phyloP scores from a whole-genome alignment of 2,329 filamentous ascomycete species.

The Fusarium equiseti region DNA sequence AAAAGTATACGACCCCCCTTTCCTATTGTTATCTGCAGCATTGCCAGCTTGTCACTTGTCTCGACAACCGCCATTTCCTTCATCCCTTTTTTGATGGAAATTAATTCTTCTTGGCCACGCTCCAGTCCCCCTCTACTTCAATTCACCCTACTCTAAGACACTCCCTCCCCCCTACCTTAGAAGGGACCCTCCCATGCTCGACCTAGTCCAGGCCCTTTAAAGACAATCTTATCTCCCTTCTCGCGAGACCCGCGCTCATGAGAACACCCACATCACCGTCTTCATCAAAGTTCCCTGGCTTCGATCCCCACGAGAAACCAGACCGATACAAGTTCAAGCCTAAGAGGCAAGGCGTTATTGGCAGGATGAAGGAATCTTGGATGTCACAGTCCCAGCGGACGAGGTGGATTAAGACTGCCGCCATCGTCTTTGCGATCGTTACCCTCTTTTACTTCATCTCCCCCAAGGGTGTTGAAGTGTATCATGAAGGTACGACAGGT shows the following conservation, averaged over 20 bases:
- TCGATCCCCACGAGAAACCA: slow-evolving; percentile 75
- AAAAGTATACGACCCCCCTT: slow-evolving; percentile 39
- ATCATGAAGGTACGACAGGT: slow-evolving; percentile 57
- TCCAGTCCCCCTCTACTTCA: slow-evolving; percentile 10
- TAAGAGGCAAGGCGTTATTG: slow-evolving; percentile 61
- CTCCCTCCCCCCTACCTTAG: slow-evolving; percentile 22
- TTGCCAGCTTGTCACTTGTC: slow-evolving; percentile 21
- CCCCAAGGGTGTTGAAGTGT: slow-evolving; percentile 67
- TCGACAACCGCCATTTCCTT: slow-evolving; percentile 10
- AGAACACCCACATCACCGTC: slow-evolving; percentile 74
- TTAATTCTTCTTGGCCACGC: slow-evolving; percentile 35
- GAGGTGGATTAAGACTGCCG: slow-evolving; percentile 74
- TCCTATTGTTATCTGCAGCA: slow-evolving; percentile 16
- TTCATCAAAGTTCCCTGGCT: slow-evolving; percentile 65
- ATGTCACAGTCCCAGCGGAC: slow-evolving; percentile 74
- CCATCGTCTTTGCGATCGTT: slow-evolving; percentile 70
- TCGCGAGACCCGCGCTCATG: slow-evolving; percentile 59
- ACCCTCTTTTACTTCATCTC: slow-evolving; percentile 74
- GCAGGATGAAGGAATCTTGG: slow-evolving; percentile 68
- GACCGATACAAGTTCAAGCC: slow-evolving; percentile 67
- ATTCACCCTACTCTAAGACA: slow-evolving; percentile 21
- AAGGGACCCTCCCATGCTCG: slow-evolving; percentile 40
- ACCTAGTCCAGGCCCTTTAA: slow-evolving; percentile 45
- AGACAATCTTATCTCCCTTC: slow-evolving; percentile 29
- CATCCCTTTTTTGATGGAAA: slow-evolving; percentile 23